phyloP scores from a whole-genome alignment of 2,329 filamentous ascomycete genomes.

The Leptographium lundbergii region DNA sequence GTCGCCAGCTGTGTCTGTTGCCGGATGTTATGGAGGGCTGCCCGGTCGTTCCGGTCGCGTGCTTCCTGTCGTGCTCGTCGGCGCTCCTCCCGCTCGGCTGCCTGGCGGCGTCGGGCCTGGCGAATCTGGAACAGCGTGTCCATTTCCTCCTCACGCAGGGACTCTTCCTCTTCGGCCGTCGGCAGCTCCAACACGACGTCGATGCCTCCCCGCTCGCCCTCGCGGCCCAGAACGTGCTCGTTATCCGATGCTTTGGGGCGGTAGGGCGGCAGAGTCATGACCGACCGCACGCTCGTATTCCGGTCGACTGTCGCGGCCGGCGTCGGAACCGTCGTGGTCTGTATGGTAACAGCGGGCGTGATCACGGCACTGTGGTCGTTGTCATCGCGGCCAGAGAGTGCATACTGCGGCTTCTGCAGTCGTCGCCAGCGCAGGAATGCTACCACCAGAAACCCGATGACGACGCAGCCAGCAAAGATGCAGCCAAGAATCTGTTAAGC shows the following conservation, averaged over 20 bases:
- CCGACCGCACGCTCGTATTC: constrained; percentile 77
- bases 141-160: constrained; percentile 79
- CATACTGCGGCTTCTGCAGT: constrained; percentile 7
- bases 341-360: neutral
- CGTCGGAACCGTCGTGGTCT: neutral
- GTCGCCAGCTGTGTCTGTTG: constrained; percentile 36
- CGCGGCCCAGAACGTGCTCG: constrained; percentile 74
- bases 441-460: neutral
- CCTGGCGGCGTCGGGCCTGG: constrained; percentile 59
- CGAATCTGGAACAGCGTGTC: constrained; percentile 84
- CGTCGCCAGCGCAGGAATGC: constrained; percentile 5
- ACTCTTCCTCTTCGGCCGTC: constrained; percentile 65
- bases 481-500: neutral
- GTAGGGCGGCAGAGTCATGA: constrained; percentile 88
- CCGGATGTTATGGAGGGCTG: constrained; percentile 54
- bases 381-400: constrained; percentile 15
- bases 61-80: constrained; percentile 59
- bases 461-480: neutral
- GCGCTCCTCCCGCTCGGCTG: constrained; percentile 66
- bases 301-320: constrained; percentile 46
- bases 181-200: constrained; percentile 83
- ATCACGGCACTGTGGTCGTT: constrained; percentile 9
- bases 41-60: constrained; percentile 54
- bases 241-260: constrained; percentile 57
- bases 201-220: constrained; percentile 84